Conservation (phyloP, 179 eudicot genomes). For the Dionaea muscipula region DNA sequence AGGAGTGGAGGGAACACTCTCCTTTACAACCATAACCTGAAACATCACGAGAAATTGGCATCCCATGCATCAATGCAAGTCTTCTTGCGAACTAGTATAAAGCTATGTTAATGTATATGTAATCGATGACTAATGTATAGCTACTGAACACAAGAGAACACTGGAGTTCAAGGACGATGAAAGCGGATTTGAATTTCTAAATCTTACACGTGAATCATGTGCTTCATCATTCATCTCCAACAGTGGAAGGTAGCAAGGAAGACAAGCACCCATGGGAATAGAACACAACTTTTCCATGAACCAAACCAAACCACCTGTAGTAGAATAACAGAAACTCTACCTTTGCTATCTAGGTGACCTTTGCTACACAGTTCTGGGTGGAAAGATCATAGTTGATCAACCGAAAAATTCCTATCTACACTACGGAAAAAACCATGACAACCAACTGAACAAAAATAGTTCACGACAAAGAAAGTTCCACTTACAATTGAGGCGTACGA, state of each 20-base stretch:
- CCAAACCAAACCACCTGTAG: background rate
- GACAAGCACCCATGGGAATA: background rate
- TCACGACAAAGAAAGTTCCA: background rate
- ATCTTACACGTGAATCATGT: too few relatives aligned
- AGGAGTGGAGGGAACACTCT: slow-evolving; percentile 24
- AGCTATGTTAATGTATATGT: too few relatives aligned
- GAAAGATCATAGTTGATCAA: slow-evolving; percentile 3
- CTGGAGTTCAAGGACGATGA: too few relatives aligned
- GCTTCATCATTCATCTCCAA: too few relatives aligned
- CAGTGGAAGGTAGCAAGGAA: too few relatives aligned
- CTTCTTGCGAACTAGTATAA: background rate
- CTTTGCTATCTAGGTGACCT: background rate
- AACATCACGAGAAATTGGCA: background rate
- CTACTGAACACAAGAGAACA: too few relatives aligned
- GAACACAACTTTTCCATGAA: background rate
- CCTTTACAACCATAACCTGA: slow-evolving; percentile 37
- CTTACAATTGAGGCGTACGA: slow-evolving; percentile 95
- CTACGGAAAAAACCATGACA: background rate
- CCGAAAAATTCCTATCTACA: background rate
- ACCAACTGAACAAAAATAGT: background rate
- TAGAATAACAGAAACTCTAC: background rate
- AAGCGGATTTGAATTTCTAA: too few relatives aligned
- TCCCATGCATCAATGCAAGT: background rate
- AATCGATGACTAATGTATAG: too few relatives aligned
- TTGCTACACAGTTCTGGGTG: background rate